These are phyloP conservation scores for Coprinopsis strossmayeri DNA, from an alignment of 768 basidiomycete genomes.

Conservation along the genomic window DNA sequence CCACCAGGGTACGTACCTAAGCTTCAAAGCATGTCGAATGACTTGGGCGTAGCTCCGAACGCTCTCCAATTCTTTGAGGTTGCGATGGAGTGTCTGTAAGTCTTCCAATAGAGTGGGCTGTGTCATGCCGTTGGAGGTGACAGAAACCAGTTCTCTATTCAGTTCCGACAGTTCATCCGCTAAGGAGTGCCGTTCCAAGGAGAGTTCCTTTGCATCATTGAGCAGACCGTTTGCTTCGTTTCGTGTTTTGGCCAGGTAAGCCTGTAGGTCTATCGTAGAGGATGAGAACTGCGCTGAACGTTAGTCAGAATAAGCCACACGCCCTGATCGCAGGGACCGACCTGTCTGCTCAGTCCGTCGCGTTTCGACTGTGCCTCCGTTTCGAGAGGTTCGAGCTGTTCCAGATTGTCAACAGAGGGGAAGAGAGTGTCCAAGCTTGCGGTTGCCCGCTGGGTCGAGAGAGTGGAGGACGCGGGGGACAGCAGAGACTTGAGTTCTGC, in stretches of 20 bases:
- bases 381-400: constrained; percentile 38
- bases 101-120: constrained; percentile 71
- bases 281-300: not conserved
- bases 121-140: constrained; percentile 39
- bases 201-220: constrained; percentile 63
- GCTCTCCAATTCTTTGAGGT: constrained; percentile 68
- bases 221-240: constrained; percentile 20
- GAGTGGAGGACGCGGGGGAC: constrained; percentile 35
- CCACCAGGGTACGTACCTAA: constrained; percentile 48
- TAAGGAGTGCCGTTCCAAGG: constrained; percentile 69
- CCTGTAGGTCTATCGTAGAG: not conserved
- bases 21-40: constrained; percentile 58
- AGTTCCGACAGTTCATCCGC: constrained; percentile 73
- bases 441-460: constrained; percentile 29
- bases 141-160: constrained; percentile 56
- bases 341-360: constrained; percentile 36
- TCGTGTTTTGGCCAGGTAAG: not conserved
- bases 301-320: constrained; percentile 4
- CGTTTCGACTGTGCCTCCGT: constrained; percentile 32
- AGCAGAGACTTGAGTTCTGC: constrained; percentile 41
- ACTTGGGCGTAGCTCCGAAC: constrained; percentile 73
- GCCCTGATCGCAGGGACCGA: constrained; percentile 24
- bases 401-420: constrained; percentile 43
- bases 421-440: constrained; percentile 41
- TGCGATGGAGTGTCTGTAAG: constrained; percentile 72